These are phyloP conservation scores for Fomitopsis schrenkii DNA, from an alignment of 1,284 basidiomycete species.

Conservation along the genomic window DNA sequence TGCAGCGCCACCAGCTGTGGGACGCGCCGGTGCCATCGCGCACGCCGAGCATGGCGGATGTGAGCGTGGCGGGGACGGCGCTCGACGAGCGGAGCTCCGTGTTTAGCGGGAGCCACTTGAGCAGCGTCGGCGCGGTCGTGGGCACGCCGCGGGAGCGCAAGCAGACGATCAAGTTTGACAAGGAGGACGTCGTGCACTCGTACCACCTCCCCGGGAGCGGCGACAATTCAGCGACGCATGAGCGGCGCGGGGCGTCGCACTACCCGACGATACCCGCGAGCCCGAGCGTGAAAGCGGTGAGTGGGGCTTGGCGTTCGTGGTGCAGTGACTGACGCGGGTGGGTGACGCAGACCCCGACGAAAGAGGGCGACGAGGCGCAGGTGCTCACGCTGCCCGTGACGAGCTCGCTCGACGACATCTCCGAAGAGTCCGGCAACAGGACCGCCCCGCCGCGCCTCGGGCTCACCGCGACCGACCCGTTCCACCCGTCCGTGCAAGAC, in stretches of 20 bases:
- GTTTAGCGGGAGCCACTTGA: conserved; percentile 18
- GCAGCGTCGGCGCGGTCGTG: conserved; percentile 12
- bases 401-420: conserved; percentile 13
- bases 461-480: conserved; percentile 10
- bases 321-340: neutral
- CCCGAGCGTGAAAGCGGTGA: conserved; percentile 11
- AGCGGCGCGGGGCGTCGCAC: conserved; percentile 35
- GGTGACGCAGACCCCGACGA: conserved; percentile 1
- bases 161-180: conserved; percentile 73
- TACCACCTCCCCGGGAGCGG: conserved; percentile 50
- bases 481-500: conserved; percentile 17
- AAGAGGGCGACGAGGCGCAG: conserved; percentile 7
- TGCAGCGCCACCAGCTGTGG: conserved; percentile 77
- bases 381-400: conserved; percentile 10
- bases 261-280: neutral
- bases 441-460: conserved; percentile 30
- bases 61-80: conserved; percentile 2
- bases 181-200: conserved; percentile 67
- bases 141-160: conserved; percentile 35
- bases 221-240: conserved; percentile 47
- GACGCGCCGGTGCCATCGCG: conserved; percentile 59
- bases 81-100: conserved; percentile 26
- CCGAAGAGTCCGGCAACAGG: conserved; percentile 13
- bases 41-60: conserved; percentile 11
- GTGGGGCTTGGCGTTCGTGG: conserved; percentile 15